Conservation (phyloP, 495 filamentous ascomycete species). For the Aspergillus indologenus region DNA sequence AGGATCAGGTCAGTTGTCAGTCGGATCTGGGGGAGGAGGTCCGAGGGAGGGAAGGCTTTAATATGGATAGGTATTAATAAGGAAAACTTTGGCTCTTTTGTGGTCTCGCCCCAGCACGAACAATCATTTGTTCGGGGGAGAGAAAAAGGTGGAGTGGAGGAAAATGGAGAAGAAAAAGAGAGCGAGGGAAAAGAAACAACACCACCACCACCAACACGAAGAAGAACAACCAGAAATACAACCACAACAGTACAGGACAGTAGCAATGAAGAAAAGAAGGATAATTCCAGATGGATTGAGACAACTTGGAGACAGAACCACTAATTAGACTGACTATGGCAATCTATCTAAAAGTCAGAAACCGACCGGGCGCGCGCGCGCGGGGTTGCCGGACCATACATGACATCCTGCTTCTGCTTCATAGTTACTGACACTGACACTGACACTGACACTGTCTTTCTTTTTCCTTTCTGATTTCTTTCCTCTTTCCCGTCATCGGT, state of each 20-base stretch:
- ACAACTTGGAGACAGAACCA: background rate
- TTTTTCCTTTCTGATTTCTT: background rate
- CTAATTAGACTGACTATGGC: background rate
- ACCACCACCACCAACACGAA: too few species aligned
- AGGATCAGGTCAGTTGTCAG: background rate
- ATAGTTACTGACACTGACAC: too few species aligned
- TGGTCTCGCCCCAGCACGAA: background rate
- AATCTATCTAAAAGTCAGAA: background rate
- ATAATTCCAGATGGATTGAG: conserved; percentile 1
- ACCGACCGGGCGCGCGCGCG: background rate
- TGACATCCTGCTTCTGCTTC: too few species aligned
- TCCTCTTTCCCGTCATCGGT: background rate
- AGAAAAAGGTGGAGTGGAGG: background rate
- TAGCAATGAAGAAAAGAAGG: conserved; percentile 19
- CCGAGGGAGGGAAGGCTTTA: background rate
- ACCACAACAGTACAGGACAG: too few species aligned
- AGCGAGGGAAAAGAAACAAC: conserved; percentile 11
- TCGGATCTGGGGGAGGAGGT: background rate
- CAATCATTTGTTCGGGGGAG: background rate
- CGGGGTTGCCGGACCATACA: background rate
- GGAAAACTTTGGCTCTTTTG: background rate
- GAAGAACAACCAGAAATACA: too few species aligned
- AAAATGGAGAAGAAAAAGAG: conserved; percentile 7
- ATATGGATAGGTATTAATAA: background rate
- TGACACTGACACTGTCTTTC: background rate